Evolutionary conservation across 1,284 basidiomycete genomes (phyloP), one percentile per base, ranked within the genome.

Genomic region (Cystobasidium pallidum): DNA sequence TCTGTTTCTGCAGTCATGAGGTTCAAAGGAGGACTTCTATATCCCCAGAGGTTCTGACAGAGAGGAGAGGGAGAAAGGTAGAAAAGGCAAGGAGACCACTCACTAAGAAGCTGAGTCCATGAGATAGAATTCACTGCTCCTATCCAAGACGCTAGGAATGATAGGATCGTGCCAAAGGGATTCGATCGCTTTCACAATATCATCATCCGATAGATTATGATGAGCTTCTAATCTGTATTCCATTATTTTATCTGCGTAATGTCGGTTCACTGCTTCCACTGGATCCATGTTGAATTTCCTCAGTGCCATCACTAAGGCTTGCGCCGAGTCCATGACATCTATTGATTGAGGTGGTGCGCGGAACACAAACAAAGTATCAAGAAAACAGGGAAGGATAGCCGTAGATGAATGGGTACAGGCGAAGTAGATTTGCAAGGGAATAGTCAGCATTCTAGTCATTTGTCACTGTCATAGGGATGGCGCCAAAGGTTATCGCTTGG

Each of bases 51-150:
- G n/a, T n/a, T n/a, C n/a, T n/a, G n/a, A n/a, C n/a, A n/a, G 28
- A 47, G 13, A 47, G 8, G 34, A 54, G 36, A 57, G 3, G 51
- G 49, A 17, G 3, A 55, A 55, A 34, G 26, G 34, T 28, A 34
- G 26, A 57, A 32, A 21, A 34, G 52, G 24, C 8, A 26, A n/a
- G 19, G 43, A 66, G 63, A 21, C 49, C 32, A 86, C 90, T 79
- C 77, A 93, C 90, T 97, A 97, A 54, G 86, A 85, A 0, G 94
- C 94, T 61, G 88, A 93, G 81, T 98, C 95, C 94, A 97, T 98
- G 21, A 98, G 83, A 80, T 98, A 97, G 79, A 97, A 97, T 75
- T 96, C 89, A 80, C 86, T 90, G 47, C 86, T 86, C 75, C 91
- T 88, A 77, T 96, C 92, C 86, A 98, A 89, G 32, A 98, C 85